A percentile compares a stretch with the other conserved stretches of the same genome.
Evolutionary conservation across 148 eudicot species (phyloP).

Genomic region (Beta vulgaris): DNA sequence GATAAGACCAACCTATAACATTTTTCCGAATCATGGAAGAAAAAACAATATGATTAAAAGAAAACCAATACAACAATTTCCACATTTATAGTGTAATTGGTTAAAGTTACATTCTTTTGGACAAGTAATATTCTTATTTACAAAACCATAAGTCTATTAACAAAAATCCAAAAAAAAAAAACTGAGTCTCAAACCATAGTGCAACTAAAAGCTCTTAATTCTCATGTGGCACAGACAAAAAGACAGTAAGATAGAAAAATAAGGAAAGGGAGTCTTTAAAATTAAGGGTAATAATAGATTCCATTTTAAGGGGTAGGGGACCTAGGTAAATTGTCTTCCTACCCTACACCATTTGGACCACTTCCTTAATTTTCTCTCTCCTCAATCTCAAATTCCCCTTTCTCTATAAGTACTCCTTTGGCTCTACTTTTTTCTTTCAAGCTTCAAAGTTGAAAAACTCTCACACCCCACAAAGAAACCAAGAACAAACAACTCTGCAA

Average conservation of each 20-base stretch:
- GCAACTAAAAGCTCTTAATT: slow-evolving; percentile 18
- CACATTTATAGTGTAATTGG: too few species aligned
- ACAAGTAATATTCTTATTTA: too few species aligned
- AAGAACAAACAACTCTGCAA: not conserved
- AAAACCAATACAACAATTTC: too few species aligned
- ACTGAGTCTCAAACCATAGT: too few species aligned
- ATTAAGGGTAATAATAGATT: slow-evolving; percentile 27
- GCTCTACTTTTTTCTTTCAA: not conserved
- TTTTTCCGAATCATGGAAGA: too few species aligned
- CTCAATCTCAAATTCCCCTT: not conserved
- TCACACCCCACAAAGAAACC: not conserved
- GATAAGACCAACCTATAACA: too few species aligned
- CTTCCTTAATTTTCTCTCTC: slow-evolving; percentile 10
- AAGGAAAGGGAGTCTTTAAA: not conserved
- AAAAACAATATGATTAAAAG: too few species aligned
- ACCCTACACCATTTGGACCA: slow-evolving; percentile 23
- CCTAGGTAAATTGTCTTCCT: slow-evolving; percentile 29
- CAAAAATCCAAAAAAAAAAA: too few species aligned
- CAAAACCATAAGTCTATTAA: too few species aligned
- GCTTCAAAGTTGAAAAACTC: slow-evolving; percentile 8
- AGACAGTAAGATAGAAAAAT: slow-evolving; percentile 26
- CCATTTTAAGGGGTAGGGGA: slow-evolving; percentile 30
- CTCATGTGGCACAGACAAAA: slow-evolving; percentile 30
- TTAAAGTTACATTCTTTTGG: too few species aligned
- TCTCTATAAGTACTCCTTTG: slow-evolving; percentile 16